A percentile compares a stretch with the other conserved stretches of the same genome.
These are phyloP conservation scores for Tuber umbilicatum DNA, from an alignment of 495 filamentous ascomycete genomes.

Conservation along the genomic window DNA sequence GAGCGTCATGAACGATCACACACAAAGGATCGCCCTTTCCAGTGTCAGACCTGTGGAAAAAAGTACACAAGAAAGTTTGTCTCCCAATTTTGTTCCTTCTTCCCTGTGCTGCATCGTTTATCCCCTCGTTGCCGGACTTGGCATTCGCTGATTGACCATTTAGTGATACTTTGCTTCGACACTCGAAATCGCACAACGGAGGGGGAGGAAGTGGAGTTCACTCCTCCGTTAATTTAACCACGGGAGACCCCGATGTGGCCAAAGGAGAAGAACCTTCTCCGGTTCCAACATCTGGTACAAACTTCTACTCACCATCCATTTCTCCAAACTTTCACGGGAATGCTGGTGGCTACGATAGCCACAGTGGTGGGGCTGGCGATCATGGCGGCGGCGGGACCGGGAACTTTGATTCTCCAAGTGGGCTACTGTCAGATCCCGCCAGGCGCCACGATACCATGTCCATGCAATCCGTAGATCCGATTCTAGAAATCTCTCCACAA, in stretches of 20 bases:
- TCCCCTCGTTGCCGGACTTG: background rate
- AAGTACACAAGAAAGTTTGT: background rate
- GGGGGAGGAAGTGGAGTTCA: background rate
- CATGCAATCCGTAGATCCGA: background rate
- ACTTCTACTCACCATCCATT: background rate
- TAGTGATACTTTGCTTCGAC: conserved; percentile 3
- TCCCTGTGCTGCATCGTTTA: background rate
- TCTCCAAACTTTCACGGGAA: conserved; percentile 3
- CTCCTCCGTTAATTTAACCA: background rate
- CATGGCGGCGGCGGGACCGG: conserved; percentile 3
- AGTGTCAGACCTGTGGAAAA: conserved; percentile 2
- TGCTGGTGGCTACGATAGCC: background rate
- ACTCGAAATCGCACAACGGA: conserved; percentile 1
- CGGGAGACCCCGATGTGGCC: background rate
- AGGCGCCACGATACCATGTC: background rate
- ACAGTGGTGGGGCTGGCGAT: background rate
- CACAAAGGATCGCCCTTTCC: background rate
- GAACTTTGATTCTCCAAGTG: background rate
- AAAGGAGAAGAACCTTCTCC: background rate
- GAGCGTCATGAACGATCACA: conserved; percentile 2
- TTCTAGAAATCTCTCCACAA: background rate
- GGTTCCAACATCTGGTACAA: background rate
- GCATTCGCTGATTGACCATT: background rate
- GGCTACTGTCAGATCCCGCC: background rate
- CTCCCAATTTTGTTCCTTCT: background rate